Evolutionary conservation across 345 rosid genomes (phyloP), one percentile per base, ranked within the genome.

Genomic region (Aquilaria sinensis): DNA sequence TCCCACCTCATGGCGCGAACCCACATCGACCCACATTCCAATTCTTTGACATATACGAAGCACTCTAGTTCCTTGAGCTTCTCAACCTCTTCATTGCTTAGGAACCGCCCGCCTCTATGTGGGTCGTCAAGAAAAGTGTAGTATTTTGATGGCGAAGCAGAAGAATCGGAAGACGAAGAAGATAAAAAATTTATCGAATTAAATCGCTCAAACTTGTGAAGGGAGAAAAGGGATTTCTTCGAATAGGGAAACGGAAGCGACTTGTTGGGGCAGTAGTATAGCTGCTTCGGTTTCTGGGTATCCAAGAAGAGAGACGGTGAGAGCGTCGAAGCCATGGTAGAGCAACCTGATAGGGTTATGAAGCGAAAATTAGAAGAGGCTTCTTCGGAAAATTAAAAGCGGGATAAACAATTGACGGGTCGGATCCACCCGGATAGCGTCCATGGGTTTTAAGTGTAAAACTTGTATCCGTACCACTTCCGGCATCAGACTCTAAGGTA

Each of bases 1-100:
- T 80, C 82, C 6, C 69, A 60, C 81, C 86, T 81, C 97, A 89
- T 85, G 30, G 75, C 92, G 31, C 96, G 74, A 73, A 93, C 78
- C 64, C 69, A 81, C 77, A 93, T 66, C 16, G 78, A 71, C 72
- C 98, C 97, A 41, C 77, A 77, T 71, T 67, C 58, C 9, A 93
- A 70, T 61, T 88, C 78, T 34, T 73, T 77, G 53, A 63, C 66
- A 72, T 81, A 88, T 30, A 70, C 76, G 55, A 90, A 93, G 9
- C 82, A 72, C 72, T 89, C 86, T 2, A 93, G 90, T 50, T 60
- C 55, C 69, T 77, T 73, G 50, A 90, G 82, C 78, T 79, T 86
- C 64, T 84, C 83, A 14, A 81, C 78, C 85, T 90, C 97, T 5
- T 83, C 90, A 64, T 86, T 78, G 73, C 81, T 81, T 31, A 88